A percentile compares a stretch with the other conserved stretches of the same genome.
phyloP scores from a whole-genome alignment of 2,329 filamentous ascomycete species.

The Talaromyces albobiverticillius region DNA sequence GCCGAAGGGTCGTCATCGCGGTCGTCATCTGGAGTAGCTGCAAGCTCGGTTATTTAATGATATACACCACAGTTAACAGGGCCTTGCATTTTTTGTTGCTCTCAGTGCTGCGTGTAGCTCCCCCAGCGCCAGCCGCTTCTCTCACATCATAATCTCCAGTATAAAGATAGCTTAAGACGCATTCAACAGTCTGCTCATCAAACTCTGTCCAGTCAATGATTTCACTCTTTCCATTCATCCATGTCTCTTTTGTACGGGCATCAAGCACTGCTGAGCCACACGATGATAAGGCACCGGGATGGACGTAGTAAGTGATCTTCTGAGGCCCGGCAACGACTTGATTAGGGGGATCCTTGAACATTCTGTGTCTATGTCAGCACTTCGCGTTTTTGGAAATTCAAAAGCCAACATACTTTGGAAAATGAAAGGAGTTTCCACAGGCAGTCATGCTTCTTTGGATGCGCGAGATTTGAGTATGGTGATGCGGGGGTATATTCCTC shows the following conservation, averaged over 20 bases:
- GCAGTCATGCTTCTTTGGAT: too few relatives aligned
- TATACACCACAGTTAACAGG: background rate
- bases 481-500: too few relatives aligned
- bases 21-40: background rate
- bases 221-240: background rate
- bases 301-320: background rate
- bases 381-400: background rate
- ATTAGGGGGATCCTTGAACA: background rate
- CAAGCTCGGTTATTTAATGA: background rate
- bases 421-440: background rate
- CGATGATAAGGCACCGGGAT: background rate
- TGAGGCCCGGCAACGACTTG: background rate
- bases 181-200: background rate
- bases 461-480: too few relatives aligned
- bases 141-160: background rate
- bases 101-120: background rate
- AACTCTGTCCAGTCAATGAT: background rate
- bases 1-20: background rate
- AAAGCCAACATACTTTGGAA: background rate
- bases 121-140: background rate
- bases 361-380: background rate
- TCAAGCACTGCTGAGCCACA: background rate
- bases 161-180: background rate
- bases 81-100: background rate
- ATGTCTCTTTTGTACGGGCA: background rate